Conservation (phyloP, 805 yeast species). For the Candida caryicola region DNA sequence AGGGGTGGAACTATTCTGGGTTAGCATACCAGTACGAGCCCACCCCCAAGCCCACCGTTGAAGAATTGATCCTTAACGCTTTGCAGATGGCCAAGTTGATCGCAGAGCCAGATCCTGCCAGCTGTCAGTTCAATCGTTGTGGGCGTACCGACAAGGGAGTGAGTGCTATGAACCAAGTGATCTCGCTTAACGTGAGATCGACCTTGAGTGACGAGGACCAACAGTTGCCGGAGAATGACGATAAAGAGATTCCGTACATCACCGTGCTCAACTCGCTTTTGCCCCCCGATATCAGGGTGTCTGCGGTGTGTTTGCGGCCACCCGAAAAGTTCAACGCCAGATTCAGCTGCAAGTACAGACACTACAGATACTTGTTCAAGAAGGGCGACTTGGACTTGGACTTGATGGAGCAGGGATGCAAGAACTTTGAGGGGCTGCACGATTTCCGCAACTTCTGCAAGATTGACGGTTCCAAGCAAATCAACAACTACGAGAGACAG, state of each 20-base stretch:
- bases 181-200: constrained; percentile 76
- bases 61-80: constrained; percentile 70
- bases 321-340: constrained; percentile 86
- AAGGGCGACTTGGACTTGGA: constrained; percentile 53
- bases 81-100: constrained; percentile 65
- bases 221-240: constrained; percentile 51
- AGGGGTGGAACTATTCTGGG: constrained; percentile 95
- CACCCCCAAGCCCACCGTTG: constrained; percentile 84
- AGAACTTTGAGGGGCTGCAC: constrained; percentile 63
- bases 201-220: constrained; percentile 63
- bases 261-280: constrained; percentile 69
- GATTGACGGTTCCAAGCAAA: constrained; percentile 90
- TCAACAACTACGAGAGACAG: constrained; percentile 69
- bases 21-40: constrained; percentile 75
- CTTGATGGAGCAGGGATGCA: constrained; percentile 68
- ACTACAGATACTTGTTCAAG: constrained; percentile 80
- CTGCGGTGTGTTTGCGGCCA: constrained; percentile 78
- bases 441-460: constrained; percentile 96
- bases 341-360: constrained; percentile 83
- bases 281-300: constrained; percentile 81
- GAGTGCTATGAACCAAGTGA: constrained; percentile 94
- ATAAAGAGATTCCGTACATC: constrained; percentile 71
- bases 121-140: constrained; percentile 79
- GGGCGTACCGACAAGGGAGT: constrained; percentile 97
- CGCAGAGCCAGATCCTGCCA: constrained; percentile 53